Percentiles rank a stretch among this genome's conserved stretches.
Evolutionary conservation across 2,329 filamentous ascomycete genomes (phyloP).

Genomic region (Colletotrichum tabaci): DNA sequence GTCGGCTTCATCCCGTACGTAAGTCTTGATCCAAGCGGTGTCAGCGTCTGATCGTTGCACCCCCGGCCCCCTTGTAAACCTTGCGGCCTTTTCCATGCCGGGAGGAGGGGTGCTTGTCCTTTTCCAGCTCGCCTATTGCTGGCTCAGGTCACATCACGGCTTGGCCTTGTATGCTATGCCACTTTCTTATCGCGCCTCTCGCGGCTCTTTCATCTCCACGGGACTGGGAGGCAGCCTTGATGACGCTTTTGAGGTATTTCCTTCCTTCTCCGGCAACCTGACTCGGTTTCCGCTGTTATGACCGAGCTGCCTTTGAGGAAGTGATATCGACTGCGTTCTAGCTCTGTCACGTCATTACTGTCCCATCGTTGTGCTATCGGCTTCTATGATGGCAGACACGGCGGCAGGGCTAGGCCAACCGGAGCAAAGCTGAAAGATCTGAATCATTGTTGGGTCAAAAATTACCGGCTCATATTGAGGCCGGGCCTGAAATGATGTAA

Average conservation of each 20-base stretch:
- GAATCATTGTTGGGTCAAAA: neutral
- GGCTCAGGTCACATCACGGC: neutral
- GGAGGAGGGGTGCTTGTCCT: neutral
- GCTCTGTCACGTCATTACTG: neutral
- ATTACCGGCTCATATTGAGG: neutral
- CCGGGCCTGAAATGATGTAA: neutral
- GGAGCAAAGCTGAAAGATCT: neutral
- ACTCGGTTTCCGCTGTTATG: constrained; percentile 3
- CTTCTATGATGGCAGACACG: no score
- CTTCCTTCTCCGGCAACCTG: constrained; percentile 1
- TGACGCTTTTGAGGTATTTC: neutral
- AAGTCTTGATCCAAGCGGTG: neutral
- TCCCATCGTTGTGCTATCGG: no score
- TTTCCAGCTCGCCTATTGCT: neutral
- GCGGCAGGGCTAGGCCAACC: neutral
- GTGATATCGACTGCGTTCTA: neutral
- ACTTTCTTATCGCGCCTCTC: constrained; percentile 6
- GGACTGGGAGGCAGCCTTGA: neutral
- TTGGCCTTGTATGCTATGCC: constrained; percentile 8
- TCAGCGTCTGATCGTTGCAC: neutral
- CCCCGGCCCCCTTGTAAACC: neutral
- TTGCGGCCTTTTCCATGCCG: constrained; percentile 17
- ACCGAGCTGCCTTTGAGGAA: neutral
- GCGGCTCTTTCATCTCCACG: constrained; percentile 8
- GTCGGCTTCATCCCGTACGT: constrained; percentile 3